Evolutionary conservation across 306 rosid species (phyloP).

Genomic region (Canavalia gladiata): DNA sequence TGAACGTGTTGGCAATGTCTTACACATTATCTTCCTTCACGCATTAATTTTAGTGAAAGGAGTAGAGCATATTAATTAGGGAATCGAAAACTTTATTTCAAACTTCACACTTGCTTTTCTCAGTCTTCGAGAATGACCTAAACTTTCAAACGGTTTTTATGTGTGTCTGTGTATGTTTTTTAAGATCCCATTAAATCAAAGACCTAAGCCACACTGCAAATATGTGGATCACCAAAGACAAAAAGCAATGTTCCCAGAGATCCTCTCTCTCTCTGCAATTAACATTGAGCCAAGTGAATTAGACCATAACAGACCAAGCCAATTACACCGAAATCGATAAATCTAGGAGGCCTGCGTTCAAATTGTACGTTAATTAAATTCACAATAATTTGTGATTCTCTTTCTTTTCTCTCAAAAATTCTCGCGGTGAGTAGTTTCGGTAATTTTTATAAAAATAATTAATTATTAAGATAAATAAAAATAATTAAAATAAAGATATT

Average conservation of each 20-base stretch:
- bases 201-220: background rate
- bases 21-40: too few relatives aligned
- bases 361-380: background rate
- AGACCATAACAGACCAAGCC: conserved; percentile 9
- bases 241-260: background rate
- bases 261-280: too few relatives aligned
- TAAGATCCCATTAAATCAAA: conserved; percentile 49
- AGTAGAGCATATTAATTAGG: background rate
- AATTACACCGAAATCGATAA: background rate
- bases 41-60: too few relatives aligned
- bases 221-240: conserved; percentile 44
- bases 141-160: background rate
- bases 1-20: too few relatives aligned
- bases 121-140: background rate
- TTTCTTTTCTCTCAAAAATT: background rate
- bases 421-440: background rate
- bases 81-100: background rate
- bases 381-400: background rate
- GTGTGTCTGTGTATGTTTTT: conserved; percentile 11
- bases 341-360: background rate
- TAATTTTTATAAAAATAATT: too few relatives aligned
- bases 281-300: conserved; percentile 51
- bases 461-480: too few relatives aligned
- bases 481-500: too few relatives aligned
- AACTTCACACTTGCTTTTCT: background rate